Conservation (phyloP, 495 filamentous ascomycete genomes). For the Penicillium lividum region DNA sequence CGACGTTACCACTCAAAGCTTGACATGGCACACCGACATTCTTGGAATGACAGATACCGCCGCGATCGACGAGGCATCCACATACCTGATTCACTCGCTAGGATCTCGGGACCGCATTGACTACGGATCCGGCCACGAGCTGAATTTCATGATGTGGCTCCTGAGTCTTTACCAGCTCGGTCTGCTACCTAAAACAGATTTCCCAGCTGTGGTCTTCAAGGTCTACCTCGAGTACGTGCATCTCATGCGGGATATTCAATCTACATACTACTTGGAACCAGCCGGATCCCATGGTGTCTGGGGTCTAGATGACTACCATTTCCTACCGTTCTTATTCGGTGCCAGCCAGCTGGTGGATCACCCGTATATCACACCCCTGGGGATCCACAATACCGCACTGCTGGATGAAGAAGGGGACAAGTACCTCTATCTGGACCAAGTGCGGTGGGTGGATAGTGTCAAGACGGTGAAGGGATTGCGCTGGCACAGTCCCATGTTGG, state of each 20-base stretch:
- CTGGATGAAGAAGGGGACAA: constrained; percentile 83
- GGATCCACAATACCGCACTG: constrained; percentile 81
- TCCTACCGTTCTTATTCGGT: constrained; percentile 95
- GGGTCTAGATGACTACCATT: constrained; percentile 96
- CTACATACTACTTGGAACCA: constrained; percentile 92
- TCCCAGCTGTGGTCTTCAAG: constrained; percentile 68
- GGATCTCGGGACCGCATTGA: constrained; percentile 89
- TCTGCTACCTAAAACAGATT: constrained; percentile 62
- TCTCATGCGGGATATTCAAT: constrained; percentile 80
- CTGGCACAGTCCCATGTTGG: constrained; percentile 98
- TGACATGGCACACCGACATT: constrained; percentile 41
- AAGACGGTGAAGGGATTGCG: constrained; percentile 94
- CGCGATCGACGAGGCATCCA: constrained; percentile 68
- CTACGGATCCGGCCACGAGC: constrained; percentile 95
- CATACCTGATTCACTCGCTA: constrained; percentile 80
- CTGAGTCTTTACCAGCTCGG: constrained; percentile 83
- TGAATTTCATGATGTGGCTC: constrained; percentile 95
- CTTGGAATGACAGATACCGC: constrained; percentile 54
- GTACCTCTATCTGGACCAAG: constrained; percentile 88
- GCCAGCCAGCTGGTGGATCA: constrained; percentile 89
- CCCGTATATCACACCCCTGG: constrained; percentile 79
- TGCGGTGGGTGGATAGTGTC: constrained; percentile 89
- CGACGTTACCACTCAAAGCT: constrained; percentile 56
- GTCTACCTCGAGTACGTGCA: constrained; percentile 80
- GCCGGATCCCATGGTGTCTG: constrained; percentile 95